phyloP scores from a whole-genome alignment of 345 rosid species.

The Geranium rotundifolium region DNA sequence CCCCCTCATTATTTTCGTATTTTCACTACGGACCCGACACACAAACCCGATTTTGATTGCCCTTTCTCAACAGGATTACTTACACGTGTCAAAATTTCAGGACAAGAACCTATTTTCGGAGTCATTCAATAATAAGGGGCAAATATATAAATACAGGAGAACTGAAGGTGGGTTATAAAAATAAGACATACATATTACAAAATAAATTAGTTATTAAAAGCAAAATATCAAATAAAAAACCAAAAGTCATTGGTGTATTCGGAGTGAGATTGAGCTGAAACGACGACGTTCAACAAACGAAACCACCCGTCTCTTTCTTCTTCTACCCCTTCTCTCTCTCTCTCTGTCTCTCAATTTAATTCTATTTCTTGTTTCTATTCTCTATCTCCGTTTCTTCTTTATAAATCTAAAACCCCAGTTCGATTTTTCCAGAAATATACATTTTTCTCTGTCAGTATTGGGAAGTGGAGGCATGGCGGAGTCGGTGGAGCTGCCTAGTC shows the following conservation, averaged over 20 bases:
- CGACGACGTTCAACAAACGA: not conserved
- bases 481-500: constrained; percentile 82
- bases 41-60: too few species aligned
- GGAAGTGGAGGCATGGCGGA: constrained; percentile 47
- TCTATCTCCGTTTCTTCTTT: not conserved
- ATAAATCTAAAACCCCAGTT: not conserved
- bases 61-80: too few species aligned
- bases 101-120: too few species aligned
- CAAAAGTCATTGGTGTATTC: not conserved
- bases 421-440: not conserved
- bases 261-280: not conserved
- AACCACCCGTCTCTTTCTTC: not conserved
- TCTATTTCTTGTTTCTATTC: not conserved
- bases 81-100: too few species aligned
- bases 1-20: too few species aligned
- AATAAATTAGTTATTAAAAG: too few species aligned
- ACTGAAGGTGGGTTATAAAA: too few species aligned
- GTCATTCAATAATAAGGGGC: too few species aligned
- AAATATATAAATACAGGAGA: too few species aligned
- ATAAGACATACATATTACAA: too few species aligned
- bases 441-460: not conserved
- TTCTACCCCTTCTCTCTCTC: not conserved
- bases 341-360: not conserved
- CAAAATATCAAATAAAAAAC: too few species aligned
- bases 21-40: too few species aligned